Percentiles rank a stretch among this genome's conserved stretches.
phyloP scores from a whole-genome alignment of 129 eudicot genomes.

The Arctium lappa region DNA sequence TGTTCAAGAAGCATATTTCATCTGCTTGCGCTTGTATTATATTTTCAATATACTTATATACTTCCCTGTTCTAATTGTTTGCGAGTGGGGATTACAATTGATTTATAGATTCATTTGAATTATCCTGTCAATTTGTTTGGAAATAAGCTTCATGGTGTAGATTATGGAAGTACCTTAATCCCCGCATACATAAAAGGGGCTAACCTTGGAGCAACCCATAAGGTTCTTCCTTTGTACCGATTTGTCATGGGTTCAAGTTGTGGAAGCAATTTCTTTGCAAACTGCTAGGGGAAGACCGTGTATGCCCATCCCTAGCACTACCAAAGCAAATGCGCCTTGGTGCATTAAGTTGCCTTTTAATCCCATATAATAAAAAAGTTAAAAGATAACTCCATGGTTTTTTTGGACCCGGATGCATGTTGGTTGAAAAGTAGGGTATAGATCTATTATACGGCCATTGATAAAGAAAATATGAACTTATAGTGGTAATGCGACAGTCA shows the following conservation, averaged over 20 bases:
- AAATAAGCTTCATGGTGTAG: not conserved
- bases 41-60: not conserved
- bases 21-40: not conserved
- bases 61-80: not conserved
- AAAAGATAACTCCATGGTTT: not conserved
- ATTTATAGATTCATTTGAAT: not conserved
- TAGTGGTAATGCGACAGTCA: not conserved
- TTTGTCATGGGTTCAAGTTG: not conserved
- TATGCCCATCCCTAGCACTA: not conserved
- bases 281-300: not conserved
- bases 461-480: not conserved
- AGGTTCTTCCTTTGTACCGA: not conserved
- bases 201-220: not conserved
- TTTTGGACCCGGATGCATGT: not conserved
- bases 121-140: not conserved
- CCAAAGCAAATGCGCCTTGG: not conserved
- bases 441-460: not conserved
- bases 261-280: not conserved
- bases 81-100: not conserved
- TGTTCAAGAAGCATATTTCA: not conserved
- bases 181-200: not conserved
- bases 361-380: not conserved
- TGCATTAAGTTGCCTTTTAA: not conserved
- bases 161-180: not conserved
- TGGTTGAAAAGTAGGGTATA: not conserved